A percentile compares a stretch with the other conserved stretches of the same genome.
Evolutionary conservation across 495 filamentous ascomycete species (phyloP).

Genomic region (Penicillium pulvis): DNA sequence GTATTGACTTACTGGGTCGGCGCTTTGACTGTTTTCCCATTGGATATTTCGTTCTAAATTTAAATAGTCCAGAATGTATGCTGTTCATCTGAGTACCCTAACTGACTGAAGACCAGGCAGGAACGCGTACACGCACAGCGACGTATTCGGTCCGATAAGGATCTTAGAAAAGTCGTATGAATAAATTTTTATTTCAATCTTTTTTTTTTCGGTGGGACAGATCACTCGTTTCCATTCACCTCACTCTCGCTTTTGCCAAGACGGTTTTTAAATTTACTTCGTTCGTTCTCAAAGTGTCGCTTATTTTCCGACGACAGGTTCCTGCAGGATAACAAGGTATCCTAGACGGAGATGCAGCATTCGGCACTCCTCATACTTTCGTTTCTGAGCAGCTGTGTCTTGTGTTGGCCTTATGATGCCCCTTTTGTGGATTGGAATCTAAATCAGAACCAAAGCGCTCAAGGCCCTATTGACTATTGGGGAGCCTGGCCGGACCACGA

Average conservation of each 20-base stretch:
- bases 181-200: neutral
- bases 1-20: too few species aligned
- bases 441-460: constrained; percentile 63
- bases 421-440: constrained; percentile 58
- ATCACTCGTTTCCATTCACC: neutral
- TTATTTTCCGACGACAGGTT: neutral
- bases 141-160: neutral
- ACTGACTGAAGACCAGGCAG: too few species aligned
- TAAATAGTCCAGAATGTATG: too few species aligned
- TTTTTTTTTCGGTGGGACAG: neutral
- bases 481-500: constrained; percentile 58
- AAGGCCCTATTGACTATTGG: constrained; percentile 61
- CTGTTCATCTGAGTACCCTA: too few species aligned
- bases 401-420: constrained; percentile 57
- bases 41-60: too few species aligned
- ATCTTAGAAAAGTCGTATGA: neutral
- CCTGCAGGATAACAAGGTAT: neutral
- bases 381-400: neutral
- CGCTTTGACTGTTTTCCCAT: too few species aligned
- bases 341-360: neutral
- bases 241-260: neutral
- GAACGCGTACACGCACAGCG: too few species aligned
- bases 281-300: neutral
- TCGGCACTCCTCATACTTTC: neutral
- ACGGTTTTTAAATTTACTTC: neutral